These are phyloP conservation scores for Calvatia gigantea DNA, from an alignment of 768 basidiomycete genomes.

Conservation along the genomic window DNA sequence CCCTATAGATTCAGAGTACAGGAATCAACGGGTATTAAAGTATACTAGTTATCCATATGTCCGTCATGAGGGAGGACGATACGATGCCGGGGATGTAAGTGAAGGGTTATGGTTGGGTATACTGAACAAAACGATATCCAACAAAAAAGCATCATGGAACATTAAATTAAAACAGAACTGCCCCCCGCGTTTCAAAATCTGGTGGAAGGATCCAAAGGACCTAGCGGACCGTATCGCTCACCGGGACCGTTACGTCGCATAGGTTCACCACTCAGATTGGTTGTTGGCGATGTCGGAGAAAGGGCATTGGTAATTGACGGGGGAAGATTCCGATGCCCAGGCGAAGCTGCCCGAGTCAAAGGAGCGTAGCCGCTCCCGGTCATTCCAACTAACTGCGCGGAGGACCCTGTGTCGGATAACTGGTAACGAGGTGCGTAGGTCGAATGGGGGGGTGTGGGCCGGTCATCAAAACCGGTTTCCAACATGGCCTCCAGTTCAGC, in stretches of 20 bases:
- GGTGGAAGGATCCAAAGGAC: constrained; percentile 59
- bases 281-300: constrained; percentile 39
- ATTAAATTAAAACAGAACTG: constrained; percentile 19
- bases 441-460: constrained; percentile 45
- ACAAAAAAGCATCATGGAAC: constrained; percentile 20
- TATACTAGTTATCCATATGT: constrained; percentile 27
- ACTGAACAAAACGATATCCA: constrained; percentile 32
- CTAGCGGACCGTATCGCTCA: constrained; percentile 51
- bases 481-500: constrained; percentile 91
- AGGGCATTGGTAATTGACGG: constrained; percentile 28
- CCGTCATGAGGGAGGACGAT: constrained; percentile 25
- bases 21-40: constrained; percentile 31
- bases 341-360: constrained; percentile 48
- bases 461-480: constrained; percentile 84
- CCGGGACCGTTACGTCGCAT: constrained; percentile 21
- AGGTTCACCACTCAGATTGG: constrained; percentile 20
- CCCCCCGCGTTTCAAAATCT: constrained; percentile 37
- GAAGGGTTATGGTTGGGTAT: constrained; percentile 34
- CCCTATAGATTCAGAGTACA: constrained; percentile 14
- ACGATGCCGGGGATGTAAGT: constrained; percentile 21
- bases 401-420: constrained; percentile 48
- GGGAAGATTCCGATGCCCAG: constrained; percentile 20
- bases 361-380: constrained; percentile 55
- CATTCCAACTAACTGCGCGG: constrained; percentile 37
- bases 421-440: constrained; percentile 57